Evolutionary conservation across 1,284 basidiomycete genomes (phyloP).

Genomic region (Bondarzewia mesenterica): DNA sequence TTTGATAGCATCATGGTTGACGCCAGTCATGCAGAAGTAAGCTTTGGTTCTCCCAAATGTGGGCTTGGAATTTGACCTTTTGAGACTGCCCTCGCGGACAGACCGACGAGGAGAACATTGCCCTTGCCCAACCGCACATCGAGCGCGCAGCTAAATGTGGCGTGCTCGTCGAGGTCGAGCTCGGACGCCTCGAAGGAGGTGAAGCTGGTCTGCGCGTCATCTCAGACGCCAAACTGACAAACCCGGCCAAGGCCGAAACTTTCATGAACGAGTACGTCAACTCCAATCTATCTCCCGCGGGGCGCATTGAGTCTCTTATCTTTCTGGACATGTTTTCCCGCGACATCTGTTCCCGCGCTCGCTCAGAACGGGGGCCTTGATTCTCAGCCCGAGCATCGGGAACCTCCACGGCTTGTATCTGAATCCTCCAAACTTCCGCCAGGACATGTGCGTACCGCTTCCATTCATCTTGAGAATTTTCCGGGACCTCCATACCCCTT

Average conservation of each 20-base stretch:
- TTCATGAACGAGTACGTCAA: conserved; percentile 33
- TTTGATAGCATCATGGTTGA: conserved; percentile 48
- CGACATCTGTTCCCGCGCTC: background rate
- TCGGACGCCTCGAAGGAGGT: conserved; percentile 43
- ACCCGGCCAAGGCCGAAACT: conserved; percentile 32
- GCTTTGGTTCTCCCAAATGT: background rate
- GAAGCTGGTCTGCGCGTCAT: conserved; percentile 40
- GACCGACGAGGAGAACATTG: conserved; percentile 44
- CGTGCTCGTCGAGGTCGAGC: conserved; percentile 40
- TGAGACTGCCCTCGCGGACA: conserved; percentile 13
- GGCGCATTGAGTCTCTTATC: too few relatives aligned
- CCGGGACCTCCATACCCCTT: too few relatives aligned
- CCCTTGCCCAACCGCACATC: conserved; percentile 35
- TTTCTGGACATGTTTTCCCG: background rate
- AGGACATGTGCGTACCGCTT: conserved; percentile 29
- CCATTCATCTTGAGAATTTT: background rate
- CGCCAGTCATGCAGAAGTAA: conserved; percentile 38
- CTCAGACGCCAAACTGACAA: conserved; percentile 38
- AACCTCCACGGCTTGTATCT: conserved; percentile 40
- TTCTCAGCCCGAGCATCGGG: conserved; percentile 41
- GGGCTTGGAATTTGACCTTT: background rate
- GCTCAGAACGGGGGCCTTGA: conserved; percentile 33
- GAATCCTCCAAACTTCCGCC: conserved; percentile 37
- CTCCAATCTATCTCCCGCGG: too few relatives aligned
- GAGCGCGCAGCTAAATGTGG: conserved; percentile 33